Conservation (phyloP, 306 rosid species). For the Vigna trinervia region DNA sequence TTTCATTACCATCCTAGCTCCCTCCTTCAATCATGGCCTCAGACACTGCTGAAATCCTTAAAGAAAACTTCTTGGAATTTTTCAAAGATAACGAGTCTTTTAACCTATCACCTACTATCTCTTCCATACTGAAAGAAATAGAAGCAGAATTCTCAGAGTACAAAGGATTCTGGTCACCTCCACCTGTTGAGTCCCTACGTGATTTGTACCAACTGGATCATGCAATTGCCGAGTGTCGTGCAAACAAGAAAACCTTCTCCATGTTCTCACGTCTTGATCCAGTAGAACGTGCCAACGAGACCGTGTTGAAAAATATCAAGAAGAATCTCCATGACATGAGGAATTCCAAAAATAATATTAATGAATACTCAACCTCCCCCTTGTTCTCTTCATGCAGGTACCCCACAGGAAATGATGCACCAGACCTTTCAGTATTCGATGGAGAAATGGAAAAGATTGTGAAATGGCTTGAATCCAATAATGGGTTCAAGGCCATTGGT, state of each 20-base stretch:
- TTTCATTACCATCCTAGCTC: background rate
- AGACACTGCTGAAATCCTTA: background rate
- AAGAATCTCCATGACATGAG: background rate
- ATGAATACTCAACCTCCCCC: background rate
- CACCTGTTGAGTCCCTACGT: background rate
- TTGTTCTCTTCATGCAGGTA: background rate
- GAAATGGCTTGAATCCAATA: background rate
- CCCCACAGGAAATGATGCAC: background rate
- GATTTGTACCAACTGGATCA: background rate
- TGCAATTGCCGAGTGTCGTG: background rate
- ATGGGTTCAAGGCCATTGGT: constrained; percentile 24
- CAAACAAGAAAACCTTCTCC: background rate
- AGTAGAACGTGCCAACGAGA: background rate
- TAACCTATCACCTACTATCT: background rate
- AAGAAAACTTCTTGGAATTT: background rate
- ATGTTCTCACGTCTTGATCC: background rate
- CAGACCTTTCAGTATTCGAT: background rate
- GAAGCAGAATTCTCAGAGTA: background rate
- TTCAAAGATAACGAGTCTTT: background rate
- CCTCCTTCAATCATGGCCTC: constrained; percentile 19
- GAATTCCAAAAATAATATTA: background rate
- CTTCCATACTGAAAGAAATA: background rate
- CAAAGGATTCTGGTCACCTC: background rate
- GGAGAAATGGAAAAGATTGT: background rate
- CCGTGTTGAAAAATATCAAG: background rate